Base-by-base conservation (phyloP, 2,329 filamentous ascomycete genomes). In the Fusarium sp. region DNA sequence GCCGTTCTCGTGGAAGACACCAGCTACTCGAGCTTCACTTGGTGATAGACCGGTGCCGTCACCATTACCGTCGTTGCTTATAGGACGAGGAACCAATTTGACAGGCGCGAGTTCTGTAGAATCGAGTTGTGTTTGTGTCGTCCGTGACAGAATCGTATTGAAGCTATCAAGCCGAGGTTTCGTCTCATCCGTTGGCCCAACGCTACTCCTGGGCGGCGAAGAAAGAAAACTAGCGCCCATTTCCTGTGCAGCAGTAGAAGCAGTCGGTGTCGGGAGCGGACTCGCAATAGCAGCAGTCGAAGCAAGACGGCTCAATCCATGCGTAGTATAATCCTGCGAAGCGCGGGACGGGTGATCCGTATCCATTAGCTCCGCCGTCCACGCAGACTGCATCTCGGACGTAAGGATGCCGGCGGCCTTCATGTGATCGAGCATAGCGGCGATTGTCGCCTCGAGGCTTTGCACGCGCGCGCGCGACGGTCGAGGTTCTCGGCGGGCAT, bases 1-100 rank as follows among this genome's bases (percentile, higher is more conserved):
- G 3, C 81, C 81, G 53, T 81, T 77, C 46, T 82, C 77, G 33
- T 81, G 80, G 42, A 81, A 81, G 0, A 81, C 80, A 19, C 81
- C 81, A 3, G 81, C 81, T 28, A 82, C 79, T 43, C 79, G 78
- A 2, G 80, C 81, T 69, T 82, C 81, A 16, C 79, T 79, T 15
- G 81, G 80, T 0, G 81, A 82, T 6, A 82, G 50, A 9, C 78
- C 76, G 9, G 69, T 77, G 3, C 76, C 77, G 23, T 78, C 77
- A n/a, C 77, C 77, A 35, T 78, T 78, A 15, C 77, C 77, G 30
- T 78, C 77, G 52, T 78, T 78, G 59, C 77, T 78, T 32, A 78
- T 77, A 21, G 77, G 77, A 2, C 77, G 77, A 30, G 73, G 65
- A 1, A 76, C 75, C 5, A 53, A 53, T 38, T 78, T 78, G 9